These are phyloP conservation scores for Entomophthora muscae DNA, from an alignment of 371 early-diverging fungal species.

Conservation along the genomic window DNA sequence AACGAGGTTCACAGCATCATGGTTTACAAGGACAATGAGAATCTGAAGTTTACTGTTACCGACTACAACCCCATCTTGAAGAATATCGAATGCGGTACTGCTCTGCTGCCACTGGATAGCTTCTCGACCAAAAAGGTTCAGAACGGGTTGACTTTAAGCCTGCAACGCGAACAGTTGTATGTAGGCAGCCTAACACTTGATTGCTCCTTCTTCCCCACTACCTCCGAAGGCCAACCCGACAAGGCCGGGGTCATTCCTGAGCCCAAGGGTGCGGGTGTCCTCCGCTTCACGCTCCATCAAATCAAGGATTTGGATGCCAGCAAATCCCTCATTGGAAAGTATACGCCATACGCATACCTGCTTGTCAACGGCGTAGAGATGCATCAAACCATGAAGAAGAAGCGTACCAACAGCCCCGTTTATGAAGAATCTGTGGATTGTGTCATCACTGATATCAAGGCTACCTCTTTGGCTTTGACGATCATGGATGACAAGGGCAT, in stretches of 20 bases:
- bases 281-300: conserved; percentile 31
- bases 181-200: conserved; percentile 1
- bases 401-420: conserved; percentile 23
- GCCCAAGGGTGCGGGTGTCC: conserved; percentile 15
- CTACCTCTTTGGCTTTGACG: conserved; percentile 19
- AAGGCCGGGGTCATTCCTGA: neutral
- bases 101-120: conserved; percentile 12
- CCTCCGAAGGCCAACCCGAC: neutral
- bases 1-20: conserved; percentile 59
- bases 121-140: conserved; percentile 15
- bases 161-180: neutral
- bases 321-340: conserved; percentile 13
- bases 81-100: conserved; percentile 46
- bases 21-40: conserved; percentile 40
- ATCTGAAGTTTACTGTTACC: conserved; percentile 49
- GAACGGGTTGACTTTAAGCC: conserved; percentile 10
- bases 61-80: conserved; percentile 43
- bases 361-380: conserved; percentile 24
- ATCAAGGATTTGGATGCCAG: conserved; percentile 20
- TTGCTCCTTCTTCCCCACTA: neutral
- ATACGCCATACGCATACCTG: conserved; percentile 25
- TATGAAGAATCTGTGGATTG: conserved; percentile 25
- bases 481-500: conserved; percentile 21
- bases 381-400: conserved; percentile 20
- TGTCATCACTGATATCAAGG: conserved; percentile 21